Conservation (phyloP, 2,329 filamentous ascomycete genomes). For the Colletotrichum tabaci region DNA sequence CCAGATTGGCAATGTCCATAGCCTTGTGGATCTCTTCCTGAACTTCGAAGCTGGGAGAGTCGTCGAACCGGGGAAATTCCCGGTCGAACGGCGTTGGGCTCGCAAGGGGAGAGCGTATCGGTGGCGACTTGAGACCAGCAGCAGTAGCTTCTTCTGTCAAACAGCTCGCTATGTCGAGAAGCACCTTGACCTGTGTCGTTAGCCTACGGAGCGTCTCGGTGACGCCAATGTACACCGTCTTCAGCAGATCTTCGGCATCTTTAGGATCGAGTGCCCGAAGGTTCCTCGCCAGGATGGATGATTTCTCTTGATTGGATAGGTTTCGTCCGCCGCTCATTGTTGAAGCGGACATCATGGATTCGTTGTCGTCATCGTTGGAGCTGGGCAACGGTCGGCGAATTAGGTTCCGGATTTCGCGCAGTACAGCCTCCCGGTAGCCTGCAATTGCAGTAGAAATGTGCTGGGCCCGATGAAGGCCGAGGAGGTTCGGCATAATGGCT, state of each 20-base stretch:
- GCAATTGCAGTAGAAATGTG: constrained; percentile 86
- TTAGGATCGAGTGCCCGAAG: constrained; percentile 85
- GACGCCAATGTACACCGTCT: constrained; percentile 87
- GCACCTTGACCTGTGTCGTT: constrained; percentile 91
- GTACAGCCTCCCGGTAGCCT: constrained; percentile 85
- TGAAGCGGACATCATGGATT: constrained; percentile 88
- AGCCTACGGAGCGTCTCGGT: constrained; percentile 89
- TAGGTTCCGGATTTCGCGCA: constrained; percentile 88
- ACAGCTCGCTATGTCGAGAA: constrained; percentile 93
- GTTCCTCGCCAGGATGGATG: constrained; percentile 88
- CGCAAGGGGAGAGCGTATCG: constrained; percentile 65
- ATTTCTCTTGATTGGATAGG: constrained; percentile 88
- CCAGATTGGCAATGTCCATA: constrained; percentile 82
- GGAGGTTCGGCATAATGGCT: constrained; percentile 78
- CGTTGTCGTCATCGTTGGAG: constrained; percentile 93
- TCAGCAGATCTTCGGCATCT: constrained; percentile 87
- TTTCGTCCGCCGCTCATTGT: constrained; percentile 79
- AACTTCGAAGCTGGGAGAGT: constrained; percentile 58
- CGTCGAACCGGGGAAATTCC: constrained; percentile 31
- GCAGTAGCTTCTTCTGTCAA: constrained; percentile 62
- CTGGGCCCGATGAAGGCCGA: constrained; percentile 85
- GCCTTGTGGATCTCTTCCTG: constrained; percentile 85
- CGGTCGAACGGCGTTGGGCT: constrained; percentile 58
- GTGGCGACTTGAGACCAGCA: constrained; percentile 62
- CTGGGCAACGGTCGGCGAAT: constrained; percentile 90